Evolutionary conservation across 192 early-diverging fungal species (phyloP).

Genomic region (Neocallimastix lanati): DNA sequence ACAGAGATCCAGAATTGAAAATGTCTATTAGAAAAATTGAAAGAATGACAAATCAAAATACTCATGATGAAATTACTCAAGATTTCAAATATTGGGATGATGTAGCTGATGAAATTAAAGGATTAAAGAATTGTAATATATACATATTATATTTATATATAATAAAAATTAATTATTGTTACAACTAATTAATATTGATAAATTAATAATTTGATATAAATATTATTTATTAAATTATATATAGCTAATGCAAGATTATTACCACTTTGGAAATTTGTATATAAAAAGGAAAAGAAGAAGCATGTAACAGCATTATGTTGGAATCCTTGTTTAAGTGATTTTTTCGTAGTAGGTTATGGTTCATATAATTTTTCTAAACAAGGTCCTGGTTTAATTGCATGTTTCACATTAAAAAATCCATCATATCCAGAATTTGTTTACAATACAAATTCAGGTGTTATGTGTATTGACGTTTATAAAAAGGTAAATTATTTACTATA

Average conservation of each 20-base stretch:
- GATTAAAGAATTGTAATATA: neutral
- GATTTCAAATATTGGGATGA: constrained; percentile 52
- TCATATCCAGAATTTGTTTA: constrained; percentile 38
- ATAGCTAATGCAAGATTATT: constrained; percentile 22
- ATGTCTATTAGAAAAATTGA: constrained; percentile 31
- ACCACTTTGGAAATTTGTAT: constrained; percentile 38
- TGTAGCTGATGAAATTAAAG: constrained; percentile 33
- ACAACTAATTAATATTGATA: neutral
- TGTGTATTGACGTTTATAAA: constrained; percentile 37
- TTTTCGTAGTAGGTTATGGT: constrained; percentile 40
- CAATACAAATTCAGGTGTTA: constrained; percentile 31
- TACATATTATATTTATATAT: too few relatives aligned
- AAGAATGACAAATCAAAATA: constrained; percentile 48
- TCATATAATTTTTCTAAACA: constrained; percentile 42
- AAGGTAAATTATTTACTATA: too few relatives aligned
- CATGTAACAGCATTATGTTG: constrained; percentile 37
- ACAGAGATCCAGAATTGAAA: constrained; percentile 32
- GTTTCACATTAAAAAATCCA: constrained; percentile 41
- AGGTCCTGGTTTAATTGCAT: constrained; percentile 33
- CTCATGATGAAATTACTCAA: constrained; percentile 42
- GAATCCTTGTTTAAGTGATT: constrained; percentile 27
- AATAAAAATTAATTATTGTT: constrained; percentile 17
- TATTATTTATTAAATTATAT: neutral
- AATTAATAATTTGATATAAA: neutral
- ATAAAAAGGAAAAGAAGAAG: constrained; percentile 37